Percentiles rank a stretch among this genome's conserved stretches.
phyloP scores from a whole-genome alignment of 169 alveolate species.

The Blepharisma undulans region DNA sequence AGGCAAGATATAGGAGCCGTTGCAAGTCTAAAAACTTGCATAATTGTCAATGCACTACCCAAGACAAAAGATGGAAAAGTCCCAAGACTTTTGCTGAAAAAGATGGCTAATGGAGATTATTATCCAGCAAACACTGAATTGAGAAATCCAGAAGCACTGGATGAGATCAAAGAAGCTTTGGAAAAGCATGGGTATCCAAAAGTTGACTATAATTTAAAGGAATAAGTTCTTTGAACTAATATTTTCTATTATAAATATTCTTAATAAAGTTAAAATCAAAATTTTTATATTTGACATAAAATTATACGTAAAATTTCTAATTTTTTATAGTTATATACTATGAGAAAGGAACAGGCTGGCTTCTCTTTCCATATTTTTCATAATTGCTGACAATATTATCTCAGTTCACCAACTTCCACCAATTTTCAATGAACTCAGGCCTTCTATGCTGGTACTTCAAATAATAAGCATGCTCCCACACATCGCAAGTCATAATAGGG shows the following conservation, averaged over 20 bases:
- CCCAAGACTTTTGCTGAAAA: slow-evolving; percentile 76
- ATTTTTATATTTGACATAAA: too few relatives aligned
- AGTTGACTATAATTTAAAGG: background rate
- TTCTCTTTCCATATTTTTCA: slow-evolving; percentile 42
- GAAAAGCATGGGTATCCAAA: slow-evolving; percentile 11
- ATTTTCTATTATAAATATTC: background rate
- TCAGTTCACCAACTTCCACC: slow-evolving; percentile 80
- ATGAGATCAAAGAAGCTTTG: slow-evolving; percentile 53
- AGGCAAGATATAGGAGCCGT: slow-evolving; percentile 84
- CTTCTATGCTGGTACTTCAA: slow-evolving; percentile 65
- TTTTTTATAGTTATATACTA: background rate
- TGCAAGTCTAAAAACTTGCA: slow-evolving; percentile 68
- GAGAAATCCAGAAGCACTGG: slow-evolving; percentile 73
- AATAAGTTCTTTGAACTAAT: background rate
- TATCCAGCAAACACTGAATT: slow-evolving; percentile 79
- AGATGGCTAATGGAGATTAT: slow-evolving; percentile 72
- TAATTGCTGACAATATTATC: slow-evolving; percentile 49
- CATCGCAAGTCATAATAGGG: slow-evolving; percentile 69
- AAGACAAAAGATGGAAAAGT: slow-evolving; percentile 87
- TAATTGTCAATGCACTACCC: slow-evolving; percentile 76
- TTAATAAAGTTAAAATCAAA: too few relatives aligned
- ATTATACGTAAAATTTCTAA: background rate
- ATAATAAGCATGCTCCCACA: slow-evolving; percentile 83
- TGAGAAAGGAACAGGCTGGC: slow-evolving; percentile 41
- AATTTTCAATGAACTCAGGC: slow-evolving; percentile 59